A percentile compares a stretch with the other conserved stretches of the same genome.
Evolutionary conservation across 176 grass and related monocot genomes (phyloP).

Genomic region (Carex parvula): DNA sequence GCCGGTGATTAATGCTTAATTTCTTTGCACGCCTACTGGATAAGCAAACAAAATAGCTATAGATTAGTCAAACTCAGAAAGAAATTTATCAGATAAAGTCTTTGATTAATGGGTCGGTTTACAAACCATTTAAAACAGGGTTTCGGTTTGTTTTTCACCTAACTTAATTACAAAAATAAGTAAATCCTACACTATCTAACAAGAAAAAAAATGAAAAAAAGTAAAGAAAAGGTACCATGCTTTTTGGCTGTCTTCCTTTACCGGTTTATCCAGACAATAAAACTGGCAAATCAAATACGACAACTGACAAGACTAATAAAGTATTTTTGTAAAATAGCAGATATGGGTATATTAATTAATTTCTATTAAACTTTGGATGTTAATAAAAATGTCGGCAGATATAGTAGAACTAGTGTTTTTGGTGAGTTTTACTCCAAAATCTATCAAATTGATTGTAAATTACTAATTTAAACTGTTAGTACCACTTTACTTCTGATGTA

Average conservation of each 20-base stretch:
- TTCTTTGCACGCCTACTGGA: neutral
- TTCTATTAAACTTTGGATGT: no score
- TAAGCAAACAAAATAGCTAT: neutral
- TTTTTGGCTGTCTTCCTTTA: neutral
- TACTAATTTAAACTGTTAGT: no score
- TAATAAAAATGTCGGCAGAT: neutral
- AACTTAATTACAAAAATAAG: neutral
- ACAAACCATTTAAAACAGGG: conserved; percentile 2
- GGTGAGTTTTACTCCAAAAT: no score
- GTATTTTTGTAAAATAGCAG: neutral
- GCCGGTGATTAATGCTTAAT: conserved; percentile 13
- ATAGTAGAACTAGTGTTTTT: no score
- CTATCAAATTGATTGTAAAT: no score
- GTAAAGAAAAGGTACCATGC: conserved; percentile 5
- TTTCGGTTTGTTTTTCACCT: neutral
- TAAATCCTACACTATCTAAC: neutral
- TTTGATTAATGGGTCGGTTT: conserved; percentile 15
- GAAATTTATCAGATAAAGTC: neutral
- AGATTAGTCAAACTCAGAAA: neutral
- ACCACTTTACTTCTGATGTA: no score
- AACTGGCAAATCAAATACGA: neutral
- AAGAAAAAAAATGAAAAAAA: neutral
- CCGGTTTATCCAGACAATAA: neutral
- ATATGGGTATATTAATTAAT: no score
- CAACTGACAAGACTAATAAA: neutral